Conservation (phyloP, 2,329 filamentous ascomycete species). For the Exutisphaerella laricina region DNA sequence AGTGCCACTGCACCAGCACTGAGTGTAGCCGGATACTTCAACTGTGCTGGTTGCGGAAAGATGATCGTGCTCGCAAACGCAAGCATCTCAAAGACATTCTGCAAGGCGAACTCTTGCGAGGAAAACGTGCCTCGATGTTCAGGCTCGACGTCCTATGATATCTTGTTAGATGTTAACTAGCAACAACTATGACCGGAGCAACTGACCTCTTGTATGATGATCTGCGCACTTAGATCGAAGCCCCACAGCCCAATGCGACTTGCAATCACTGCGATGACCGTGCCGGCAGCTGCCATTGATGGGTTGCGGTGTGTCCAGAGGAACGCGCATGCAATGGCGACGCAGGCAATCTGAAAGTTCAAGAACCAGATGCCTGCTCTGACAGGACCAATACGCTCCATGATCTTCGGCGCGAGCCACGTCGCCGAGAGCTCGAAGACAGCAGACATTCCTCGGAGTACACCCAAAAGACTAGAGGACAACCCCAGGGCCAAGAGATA, state of each 20-base stretch:
- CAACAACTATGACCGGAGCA: too few relatives aligned
- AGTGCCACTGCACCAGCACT: constrained; percentile 50
- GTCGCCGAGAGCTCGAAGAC: constrained; percentile 57
- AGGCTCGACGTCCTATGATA: constrained; percentile 31
- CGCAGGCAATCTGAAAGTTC: constrained; percentile 59
- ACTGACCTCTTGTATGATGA: constrained; percentile 41
- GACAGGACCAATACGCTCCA: constrained; percentile 46
- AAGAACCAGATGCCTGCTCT: constrained; percentile 67
- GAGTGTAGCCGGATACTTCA: constrained; percentile 55
- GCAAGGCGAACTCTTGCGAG: constrained; percentile 59
- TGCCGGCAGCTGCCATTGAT: constrained; percentile 20
- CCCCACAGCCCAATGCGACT: constrained; percentile 45
- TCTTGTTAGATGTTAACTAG: not conserved
- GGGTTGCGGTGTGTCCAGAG: constrained; percentile 27
- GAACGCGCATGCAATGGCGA: constrained; percentile 39
- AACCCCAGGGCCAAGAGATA: constrained; percentile 54
- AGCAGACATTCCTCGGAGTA: constrained; percentile 50
- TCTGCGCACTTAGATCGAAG: constrained; percentile 44
- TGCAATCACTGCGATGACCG: constrained; percentile 38
- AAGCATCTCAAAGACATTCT: constrained; percentile 60
- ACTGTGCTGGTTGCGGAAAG: constrained; percentile 58
- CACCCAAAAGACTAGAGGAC: constrained; percentile 48
- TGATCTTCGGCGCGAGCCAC: constrained; percentile 53
- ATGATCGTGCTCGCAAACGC: constrained; percentile 62
- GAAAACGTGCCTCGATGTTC: constrained; percentile 61